phyloP scores from a whole-genome alignment of 2,329 filamentous ascomycete genomes.

The Aureobasidium uvarum region DNA sequence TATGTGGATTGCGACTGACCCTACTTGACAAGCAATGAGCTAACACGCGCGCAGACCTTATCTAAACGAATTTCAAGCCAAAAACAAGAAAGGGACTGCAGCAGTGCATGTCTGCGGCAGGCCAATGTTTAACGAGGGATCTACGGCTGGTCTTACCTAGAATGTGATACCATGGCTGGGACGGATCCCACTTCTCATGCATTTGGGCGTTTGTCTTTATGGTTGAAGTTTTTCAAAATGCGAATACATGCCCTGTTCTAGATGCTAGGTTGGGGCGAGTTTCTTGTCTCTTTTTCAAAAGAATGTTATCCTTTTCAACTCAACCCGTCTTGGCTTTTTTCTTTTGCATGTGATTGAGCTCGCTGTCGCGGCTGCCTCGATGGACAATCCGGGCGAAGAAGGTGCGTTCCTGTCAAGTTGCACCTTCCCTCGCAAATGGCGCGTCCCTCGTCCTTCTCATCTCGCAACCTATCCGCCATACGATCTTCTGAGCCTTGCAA shows the following conservation, averaged over 20 bases:
- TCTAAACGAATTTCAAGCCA: constrained; percentile 36
- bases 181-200: constrained; percentile 25
- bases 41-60: constrained; percentile 38
- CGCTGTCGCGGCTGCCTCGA: not conserved
- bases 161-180: constrained; percentile 25
- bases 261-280: constrained; percentile 25
- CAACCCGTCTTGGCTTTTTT: not conserved
- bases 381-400: not conserved
- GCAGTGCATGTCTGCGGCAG: constrained; percentile 23
- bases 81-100: constrained; percentile 25
- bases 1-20: constrained; percentile 42
- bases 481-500: not conserved
- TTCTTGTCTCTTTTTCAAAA: constrained; percentile 24
- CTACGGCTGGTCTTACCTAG: constrained; percentile 23
- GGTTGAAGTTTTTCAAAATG: constrained; percentile 27
- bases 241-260: constrained; percentile 27
- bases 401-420: not conserved
- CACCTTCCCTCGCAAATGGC: too few relatives aligned
- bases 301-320: constrained; percentile 23
- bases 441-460: too few relatives aligned
- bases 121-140: constrained; percentile 26
- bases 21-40: constrained; percentile 55
- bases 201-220: constrained; percentile 28
- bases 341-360: constrained; percentile 6
- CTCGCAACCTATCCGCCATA: not conserved